phyloP scores from a whole-genome alignment of 1,139 yeast species.

The Saccharomyces pastorianus region DNA sequence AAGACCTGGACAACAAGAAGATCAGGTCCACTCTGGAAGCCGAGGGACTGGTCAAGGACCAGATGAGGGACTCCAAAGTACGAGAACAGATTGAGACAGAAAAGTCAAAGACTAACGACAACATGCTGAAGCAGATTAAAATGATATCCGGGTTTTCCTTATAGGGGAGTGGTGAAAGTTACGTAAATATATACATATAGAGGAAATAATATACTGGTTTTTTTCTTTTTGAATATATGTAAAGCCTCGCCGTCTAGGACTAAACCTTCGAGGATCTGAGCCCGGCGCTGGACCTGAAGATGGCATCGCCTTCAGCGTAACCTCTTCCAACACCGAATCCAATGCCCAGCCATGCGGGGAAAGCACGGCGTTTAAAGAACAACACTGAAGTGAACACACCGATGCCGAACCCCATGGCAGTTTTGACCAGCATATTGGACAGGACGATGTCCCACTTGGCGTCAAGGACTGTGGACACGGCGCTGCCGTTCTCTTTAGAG shows the following conservation, averaged over 20 bases:
- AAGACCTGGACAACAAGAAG: conserved; percentile 23
- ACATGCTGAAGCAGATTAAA: conserved; percentile 51
- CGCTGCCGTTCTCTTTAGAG: neutral
- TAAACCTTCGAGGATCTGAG: conserved; percentile 50
- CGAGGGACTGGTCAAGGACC: conserved; percentile 32
- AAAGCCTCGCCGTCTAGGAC: neutral
- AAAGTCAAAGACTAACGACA: conserved; percentile 42
- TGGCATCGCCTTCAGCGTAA: conserved; percentile 95
- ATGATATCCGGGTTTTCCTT: conserved; percentile 47
- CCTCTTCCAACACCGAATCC: conserved; percentile 98
- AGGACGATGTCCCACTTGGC: conserved; percentile 96
- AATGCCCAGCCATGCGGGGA: conserved; percentile 94
- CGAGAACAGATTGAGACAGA: conserved; percentile 36
- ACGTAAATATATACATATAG: neutral
- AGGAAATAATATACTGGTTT: neutral
- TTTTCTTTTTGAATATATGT: neutral
- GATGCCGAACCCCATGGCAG: conserved; percentile 95
- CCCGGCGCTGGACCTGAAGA: conserved; percentile 77
- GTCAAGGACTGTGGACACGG: conserved; percentile 44
- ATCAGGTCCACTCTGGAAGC: conserved; percentile 36
- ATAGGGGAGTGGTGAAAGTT: conserved; percentile 5
- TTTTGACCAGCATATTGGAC: conserved; percentile 87
- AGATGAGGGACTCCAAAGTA: conserved; percentile 39
- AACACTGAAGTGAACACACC: conserved; percentile 93
- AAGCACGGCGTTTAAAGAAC: conserved; percentile 84